Conservation (phyloP, 2,329 filamentous ascomycete species). For the Penicillium rolfsii region DNA sequence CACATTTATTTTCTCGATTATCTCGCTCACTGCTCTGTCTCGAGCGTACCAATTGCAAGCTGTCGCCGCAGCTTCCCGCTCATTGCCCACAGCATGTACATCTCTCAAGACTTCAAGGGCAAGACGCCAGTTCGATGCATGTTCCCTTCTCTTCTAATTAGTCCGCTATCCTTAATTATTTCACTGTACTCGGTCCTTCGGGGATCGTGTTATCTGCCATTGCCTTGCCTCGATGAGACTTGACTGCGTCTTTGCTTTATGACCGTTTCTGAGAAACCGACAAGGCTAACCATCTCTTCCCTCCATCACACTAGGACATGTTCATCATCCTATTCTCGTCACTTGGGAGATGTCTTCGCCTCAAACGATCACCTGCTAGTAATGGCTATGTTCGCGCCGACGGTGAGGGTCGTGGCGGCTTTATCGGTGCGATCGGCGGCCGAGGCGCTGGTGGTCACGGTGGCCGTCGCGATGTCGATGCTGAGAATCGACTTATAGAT, state of each 20-base stretch:
- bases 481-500: constrained; percentile 92
- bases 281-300: constrained; percentile 18
- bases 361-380: constrained; percentile 36
- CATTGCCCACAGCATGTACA: constrained; percentile 20
- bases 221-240: constrained; percentile 1
- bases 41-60: background rate
- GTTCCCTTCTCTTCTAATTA: constrained; percentile 11
- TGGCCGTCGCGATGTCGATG: constrained; percentile 60
- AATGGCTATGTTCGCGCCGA: constrained; percentile 41
- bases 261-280: background rate
- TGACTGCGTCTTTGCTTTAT: constrained; percentile 8
- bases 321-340: constrained; percentile 52
- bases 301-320: constrained; percentile 47
- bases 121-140: constrained; percentile 3
- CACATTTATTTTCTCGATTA: background rate
- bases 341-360: constrained; percentile 44
- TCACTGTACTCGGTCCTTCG: constrained; percentile 1
- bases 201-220: constrained; percentile 4
- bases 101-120: constrained; percentile 10
- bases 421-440: constrained; percentile 43
- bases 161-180: constrained; percentile 12
- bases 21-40: constrained; percentile 4
- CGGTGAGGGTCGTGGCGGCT: constrained; percentile 31
- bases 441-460: constrained; percentile 26
- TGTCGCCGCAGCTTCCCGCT: background rate